Conservation (phyloP, 352 stramenopile species). For the Pythium phragmiticola region DNA sequence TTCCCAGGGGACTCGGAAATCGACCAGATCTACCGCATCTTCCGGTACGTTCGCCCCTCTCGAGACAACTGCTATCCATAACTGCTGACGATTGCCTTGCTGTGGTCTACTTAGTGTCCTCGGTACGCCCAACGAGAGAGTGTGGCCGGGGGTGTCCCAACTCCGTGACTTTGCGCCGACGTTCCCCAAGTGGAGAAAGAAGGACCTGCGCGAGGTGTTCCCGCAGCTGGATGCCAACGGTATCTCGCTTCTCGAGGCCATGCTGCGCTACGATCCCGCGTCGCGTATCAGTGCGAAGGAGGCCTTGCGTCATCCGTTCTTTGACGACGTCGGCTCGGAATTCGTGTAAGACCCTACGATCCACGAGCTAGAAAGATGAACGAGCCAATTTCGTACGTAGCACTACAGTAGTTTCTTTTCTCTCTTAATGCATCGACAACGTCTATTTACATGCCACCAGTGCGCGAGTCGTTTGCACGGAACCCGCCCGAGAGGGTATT, state of each 20-base stretch:
- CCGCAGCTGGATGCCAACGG: constrained; percentile 55
- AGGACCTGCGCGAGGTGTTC: constrained; percentile 66
- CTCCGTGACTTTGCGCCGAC: constrained; percentile 94
- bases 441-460: constrained; percentile 13
- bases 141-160: constrained; percentile 96
- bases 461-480: not conserved
- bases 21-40: constrained; percentile 88
- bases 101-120: constrained; percentile 57
- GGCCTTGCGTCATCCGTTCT: constrained; percentile 80
- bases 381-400: not conserved
- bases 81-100: not conserved
- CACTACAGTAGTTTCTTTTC: constrained; percentile 1
- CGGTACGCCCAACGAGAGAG: constrained; percentile 94
- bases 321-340: constrained; percentile 75
- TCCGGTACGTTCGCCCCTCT: constrained; percentile 38
- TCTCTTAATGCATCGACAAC: constrained; percentile 15
- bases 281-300: constrained; percentile 80
- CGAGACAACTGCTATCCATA: not conserved
- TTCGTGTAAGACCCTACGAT: constrained; percentile 43
- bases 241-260: constrained; percentile 69
- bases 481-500: not conserved
- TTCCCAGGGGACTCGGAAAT: constrained; percentile 86
- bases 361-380: not conserved
- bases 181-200: constrained; percentile 97
- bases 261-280: constrained; percentile 75